A percentile compares a stretch with the other conserved stretches of the same genome.
Conservation (phyloP, 495 filamentous ascomycete genomes). For the Cercophora samala region DNA sequence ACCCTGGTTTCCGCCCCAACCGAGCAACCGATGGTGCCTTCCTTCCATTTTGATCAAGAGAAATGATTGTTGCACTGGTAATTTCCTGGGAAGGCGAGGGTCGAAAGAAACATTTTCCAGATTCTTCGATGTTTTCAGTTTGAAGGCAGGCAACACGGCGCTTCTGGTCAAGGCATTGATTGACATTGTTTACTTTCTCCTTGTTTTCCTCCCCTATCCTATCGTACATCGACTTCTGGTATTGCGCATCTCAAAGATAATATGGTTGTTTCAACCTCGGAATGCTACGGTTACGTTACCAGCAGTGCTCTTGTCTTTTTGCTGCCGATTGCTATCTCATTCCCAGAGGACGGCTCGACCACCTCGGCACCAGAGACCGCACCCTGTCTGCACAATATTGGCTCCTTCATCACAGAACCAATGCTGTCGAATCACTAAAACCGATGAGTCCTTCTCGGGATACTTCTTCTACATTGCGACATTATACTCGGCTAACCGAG, state of each 20-base stretch:
- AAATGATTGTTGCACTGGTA: neutral
- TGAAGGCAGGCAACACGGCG: neutral
- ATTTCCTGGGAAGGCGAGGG: neutral
- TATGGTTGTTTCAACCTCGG: neutral
- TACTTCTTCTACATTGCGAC: neutral
- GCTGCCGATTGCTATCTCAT: neutral
- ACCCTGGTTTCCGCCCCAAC: neutral
- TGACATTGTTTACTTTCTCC: neutral
- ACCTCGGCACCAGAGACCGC: neutral
- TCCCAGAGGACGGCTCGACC: neutral
- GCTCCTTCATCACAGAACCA: neutral
- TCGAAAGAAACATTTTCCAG: neutral
- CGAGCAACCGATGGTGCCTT: neutral
- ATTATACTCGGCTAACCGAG: neutral
- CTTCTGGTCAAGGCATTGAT: neutral
- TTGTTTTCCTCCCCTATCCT: neutral
- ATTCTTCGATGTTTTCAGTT: neutral
- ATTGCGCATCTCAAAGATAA: neutral
- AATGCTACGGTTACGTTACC: neutral
- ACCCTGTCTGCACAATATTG: neutral
- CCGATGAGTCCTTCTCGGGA: neutral
- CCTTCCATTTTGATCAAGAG: neutral
- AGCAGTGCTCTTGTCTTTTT: neutral
- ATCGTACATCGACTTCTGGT: neutral
- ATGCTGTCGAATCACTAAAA: neutral